These are phyloP conservation scores for Boletus sensibilis DNA, from an alignment of 768 basidiomycete species.

Conservation along the genomic window DNA sequence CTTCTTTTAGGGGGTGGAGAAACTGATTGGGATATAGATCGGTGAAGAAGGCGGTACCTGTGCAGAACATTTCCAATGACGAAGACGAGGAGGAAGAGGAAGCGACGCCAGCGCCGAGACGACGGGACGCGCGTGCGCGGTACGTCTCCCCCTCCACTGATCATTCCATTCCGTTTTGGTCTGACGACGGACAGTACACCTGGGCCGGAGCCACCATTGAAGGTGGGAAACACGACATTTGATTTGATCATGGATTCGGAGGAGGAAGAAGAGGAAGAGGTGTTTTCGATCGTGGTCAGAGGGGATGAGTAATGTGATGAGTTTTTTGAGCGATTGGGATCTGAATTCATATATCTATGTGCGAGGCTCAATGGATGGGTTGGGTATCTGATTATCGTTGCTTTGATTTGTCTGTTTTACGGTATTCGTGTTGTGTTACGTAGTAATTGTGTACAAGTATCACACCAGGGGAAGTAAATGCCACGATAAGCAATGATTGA, in stretches of 20 bases:
- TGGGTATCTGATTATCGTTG: no score
- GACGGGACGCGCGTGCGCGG: constrained; percentile 3
- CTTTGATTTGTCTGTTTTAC: no score
- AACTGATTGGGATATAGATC: constrained; percentile 31
- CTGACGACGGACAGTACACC: constrained; percentile 4
- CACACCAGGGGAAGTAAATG: no score
- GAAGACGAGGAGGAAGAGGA: constrained; percentile 35
- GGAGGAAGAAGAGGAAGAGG: constrained; percentile 33
- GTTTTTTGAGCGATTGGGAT: no score
- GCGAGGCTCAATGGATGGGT: no score
- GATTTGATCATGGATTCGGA: constrained; percentile 58
- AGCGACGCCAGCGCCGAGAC: constrained; percentile 37
- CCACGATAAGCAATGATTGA: no score
- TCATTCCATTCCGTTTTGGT: neutral
- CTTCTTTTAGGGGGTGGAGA: neutral
- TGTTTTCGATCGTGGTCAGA: no score
- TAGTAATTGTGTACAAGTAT: no score
- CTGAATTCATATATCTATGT: no score
- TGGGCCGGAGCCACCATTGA: constrained; percentile 6
- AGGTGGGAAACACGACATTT: constrained; percentile 21
- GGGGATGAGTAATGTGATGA: no score
- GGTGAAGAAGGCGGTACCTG: constrained; percentile 35
- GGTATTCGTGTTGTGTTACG: no score
- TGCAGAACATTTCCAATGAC: constrained; percentile 33
- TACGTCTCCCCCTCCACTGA: neutral